Conservation (phyloP, 495 filamentous ascomycete genomes). For the Apodospora peruviana region DNA sequence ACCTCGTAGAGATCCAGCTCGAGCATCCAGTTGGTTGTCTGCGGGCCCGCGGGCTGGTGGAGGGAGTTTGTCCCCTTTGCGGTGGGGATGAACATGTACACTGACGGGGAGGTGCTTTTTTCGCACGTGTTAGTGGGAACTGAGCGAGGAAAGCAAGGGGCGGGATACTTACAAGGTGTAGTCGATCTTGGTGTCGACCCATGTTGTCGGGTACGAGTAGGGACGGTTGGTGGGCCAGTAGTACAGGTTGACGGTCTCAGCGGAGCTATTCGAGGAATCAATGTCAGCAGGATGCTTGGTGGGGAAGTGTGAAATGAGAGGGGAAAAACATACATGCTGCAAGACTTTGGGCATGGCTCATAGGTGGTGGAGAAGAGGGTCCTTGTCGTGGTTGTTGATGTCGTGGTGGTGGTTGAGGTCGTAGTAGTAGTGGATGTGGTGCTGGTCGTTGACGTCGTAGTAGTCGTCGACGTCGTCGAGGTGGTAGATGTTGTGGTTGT, state of each 20-base stretch:
- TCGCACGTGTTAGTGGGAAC: not conserved
- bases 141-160: not conserved
- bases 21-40: slow-evolving; percentile 20
- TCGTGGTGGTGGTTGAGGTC: slow-evolving; percentile 9
- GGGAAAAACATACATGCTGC: slow-evolving; percentile 28
- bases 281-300: not conserved
- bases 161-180: slow-evolving; percentile 31
- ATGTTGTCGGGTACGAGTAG: slow-evolving; percentile 30
- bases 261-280: slow-evolving; percentile 14
- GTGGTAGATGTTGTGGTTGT: slow-evolving; percentile 13
- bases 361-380: slow-evolving; percentile 17
- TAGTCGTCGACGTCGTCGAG: slow-evolving; percentile 2
- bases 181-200: slow-evolving; percentile 17
- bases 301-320: too few species aligned
- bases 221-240: slow-evolving; percentile 30
- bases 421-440: slow-evolving; percentile 9
- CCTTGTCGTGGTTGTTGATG: slow-evolving; percentile 10
- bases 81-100: slow-evolving; percentile 31
- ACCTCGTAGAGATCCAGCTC: slow-evolving; percentile 21
- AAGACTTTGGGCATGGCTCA: slow-evolving; percentile 23
- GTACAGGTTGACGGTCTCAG: slow-evolving; percentile 26
- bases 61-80: slow-evolving; percentile 22
- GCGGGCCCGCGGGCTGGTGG: slow-evolving; percentile 13
- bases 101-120: slow-evolving; percentile 32
- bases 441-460: slow-evolving; percentile 7